Evolutionary conservation across 768 basidiomycete genomes (phyloP).

Genomic region (Leucosporidium scottii): DNA sequence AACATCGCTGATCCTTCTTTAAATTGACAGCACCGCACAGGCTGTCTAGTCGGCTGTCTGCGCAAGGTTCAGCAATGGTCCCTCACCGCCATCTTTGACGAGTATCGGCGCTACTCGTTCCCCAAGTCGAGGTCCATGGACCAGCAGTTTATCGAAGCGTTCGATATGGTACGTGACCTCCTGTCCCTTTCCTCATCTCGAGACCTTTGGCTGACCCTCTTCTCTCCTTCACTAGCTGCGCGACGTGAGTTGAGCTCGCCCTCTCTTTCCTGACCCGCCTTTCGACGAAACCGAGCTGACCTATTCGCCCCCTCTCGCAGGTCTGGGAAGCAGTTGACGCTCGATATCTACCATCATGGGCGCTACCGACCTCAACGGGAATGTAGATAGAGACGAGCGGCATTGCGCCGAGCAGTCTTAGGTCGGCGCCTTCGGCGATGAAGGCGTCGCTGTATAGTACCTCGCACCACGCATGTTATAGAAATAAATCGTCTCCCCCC

Average conservation of each 20-base stretch:
- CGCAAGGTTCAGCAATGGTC: conserved; percentile 44
- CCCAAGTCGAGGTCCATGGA: conserved; percentile 45
- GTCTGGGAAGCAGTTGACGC: conserved; percentile 4
- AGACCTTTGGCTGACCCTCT: not conserved
- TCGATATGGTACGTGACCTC: conserved; percentile 28
- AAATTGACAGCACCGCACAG: conserved; percentile 43
- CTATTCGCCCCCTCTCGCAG: not conserved
- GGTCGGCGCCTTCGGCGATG: no score
- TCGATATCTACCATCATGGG: conserved; percentile 1
- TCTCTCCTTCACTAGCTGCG: not conserved
- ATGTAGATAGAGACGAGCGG: not conserved
- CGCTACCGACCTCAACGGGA: not conserved
- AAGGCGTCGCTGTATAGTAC: no score
- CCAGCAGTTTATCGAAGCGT: conserved; percentile 45
- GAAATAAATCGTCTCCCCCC: no score
- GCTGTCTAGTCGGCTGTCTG: conserved; percentile 45
- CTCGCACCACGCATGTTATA: no score
- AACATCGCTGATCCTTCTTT: not conserved
- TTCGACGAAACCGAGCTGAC: not conserved
- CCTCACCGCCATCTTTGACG: conserved; percentile 34
- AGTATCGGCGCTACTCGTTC: conserved; percentile 42
- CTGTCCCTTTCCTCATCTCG: not conserved
- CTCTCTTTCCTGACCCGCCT: no score
- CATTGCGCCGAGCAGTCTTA: no score
- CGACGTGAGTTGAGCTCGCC: not conserved